Evolutionary conservation across 768 basidiomycete genomes (phyloP).

Genomic region (Psilocybe tampanensis): DNA sequence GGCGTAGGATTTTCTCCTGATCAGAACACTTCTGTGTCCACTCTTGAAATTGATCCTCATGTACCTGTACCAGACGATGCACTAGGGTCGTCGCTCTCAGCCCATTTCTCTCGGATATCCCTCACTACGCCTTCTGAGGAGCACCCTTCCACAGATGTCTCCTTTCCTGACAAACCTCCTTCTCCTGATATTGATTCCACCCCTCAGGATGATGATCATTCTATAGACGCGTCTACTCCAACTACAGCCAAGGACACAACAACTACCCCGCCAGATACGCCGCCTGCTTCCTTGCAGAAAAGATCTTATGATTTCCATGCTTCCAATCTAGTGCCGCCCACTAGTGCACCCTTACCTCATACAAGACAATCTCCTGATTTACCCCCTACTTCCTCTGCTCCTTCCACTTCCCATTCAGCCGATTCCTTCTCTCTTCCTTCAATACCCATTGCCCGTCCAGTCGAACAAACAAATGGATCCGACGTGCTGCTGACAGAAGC

Average conservation of each 20-base stretch:
- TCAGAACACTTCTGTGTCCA: slow-evolving; percentile 55
- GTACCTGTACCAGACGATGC: slow-evolving; percentile 25
- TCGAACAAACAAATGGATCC: slow-evolving; percentile 8
- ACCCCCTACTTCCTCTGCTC: slow-evolving; percentile 14
- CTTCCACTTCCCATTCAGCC: slow-evolving; percentile 4
- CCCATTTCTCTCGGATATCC: slow-evolving; percentile 42
- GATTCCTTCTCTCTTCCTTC: slow-evolving; percentile 14
- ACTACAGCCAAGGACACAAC: not conserved
- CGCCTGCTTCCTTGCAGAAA: not conserved
- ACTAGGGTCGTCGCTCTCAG: slow-evolving; percentile 28
- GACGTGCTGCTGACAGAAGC: slow-evolving; percentile 28
- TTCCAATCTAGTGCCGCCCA: slow-evolving; percentile 7
- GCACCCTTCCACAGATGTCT: slow-evolving; percentile 3
- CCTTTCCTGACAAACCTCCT: slow-evolving; percentile 12
- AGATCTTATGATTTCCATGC: not conserved
- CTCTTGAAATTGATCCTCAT: slow-evolving; percentile 53
- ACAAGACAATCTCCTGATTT: slow-evolving; percentile 4
- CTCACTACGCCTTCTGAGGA: slow-evolving; percentile 30
- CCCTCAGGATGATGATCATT: not conserved
- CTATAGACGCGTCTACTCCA: not conserved
- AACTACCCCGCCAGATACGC: slow-evolving; percentile 2
- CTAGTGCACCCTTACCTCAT: slow-evolving; percentile 13
- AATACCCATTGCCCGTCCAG: slow-evolving; percentile 13
- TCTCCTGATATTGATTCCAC: slow-evolving; percentile 4
- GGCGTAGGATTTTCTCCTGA: slow-evolving; percentile 33